Conservation (phyloP, 2,329 filamentous ascomycete species). For the Claviceps capensis region DNA sequence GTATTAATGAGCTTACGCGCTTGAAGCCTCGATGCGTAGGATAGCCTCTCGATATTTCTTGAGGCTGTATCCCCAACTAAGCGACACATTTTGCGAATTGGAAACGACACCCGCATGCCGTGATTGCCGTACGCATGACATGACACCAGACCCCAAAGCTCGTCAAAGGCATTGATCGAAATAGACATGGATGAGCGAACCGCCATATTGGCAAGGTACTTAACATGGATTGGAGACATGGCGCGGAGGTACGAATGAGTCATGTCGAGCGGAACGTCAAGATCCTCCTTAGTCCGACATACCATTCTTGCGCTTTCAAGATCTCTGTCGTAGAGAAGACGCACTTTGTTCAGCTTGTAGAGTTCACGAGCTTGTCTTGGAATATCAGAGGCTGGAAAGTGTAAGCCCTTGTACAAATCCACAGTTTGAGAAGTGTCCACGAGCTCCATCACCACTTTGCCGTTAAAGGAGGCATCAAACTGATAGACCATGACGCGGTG, state of each 20-base stretch:
- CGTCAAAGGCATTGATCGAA: slow-evolving; percentile 73
- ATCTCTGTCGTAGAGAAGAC: slow-evolving; percentile 75
- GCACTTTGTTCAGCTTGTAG: slow-evolving; percentile 82
- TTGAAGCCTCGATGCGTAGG: slow-evolving; percentile 72
- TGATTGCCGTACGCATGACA: slow-evolving; percentile 67
- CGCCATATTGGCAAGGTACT: slow-evolving; percentile 79
- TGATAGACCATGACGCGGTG: slow-evolving; percentile 91
- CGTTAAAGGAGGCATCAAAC: slow-evolving; percentile 72
- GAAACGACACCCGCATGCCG: slow-evolving; percentile 86
- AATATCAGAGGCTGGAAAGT: slow-evolving; percentile 81
- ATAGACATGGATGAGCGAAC: slow-evolving; percentile 93
- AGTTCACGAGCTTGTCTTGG: slow-evolving; percentile 76
- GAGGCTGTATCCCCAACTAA: slow-evolving; percentile 77
- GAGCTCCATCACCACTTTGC: slow-evolving; percentile 74
- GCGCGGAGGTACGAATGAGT: slow-evolving; percentile 75
- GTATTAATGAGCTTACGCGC: slow-evolving; percentile 83
- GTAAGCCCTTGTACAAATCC: slow-evolving; percentile 74
- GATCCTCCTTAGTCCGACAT: slow-evolving; percentile 59
- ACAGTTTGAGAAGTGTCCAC: slow-evolving; percentile 68
- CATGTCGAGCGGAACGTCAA: slow-evolving; percentile 65
- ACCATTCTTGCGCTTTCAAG: slow-evolving; percentile 68
- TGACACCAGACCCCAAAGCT: slow-evolving; percentile 78
- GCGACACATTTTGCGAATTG: slow-evolving; percentile 83
- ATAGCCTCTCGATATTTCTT: slow-evolving; percentile 74
- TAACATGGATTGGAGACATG: slow-evolving; percentile 82